These are phyloP conservation scores for Aspergillus baeticus DNA, from an alignment of 495 filamentous ascomycete genomes.

Conservation along the genomic window DNA sequence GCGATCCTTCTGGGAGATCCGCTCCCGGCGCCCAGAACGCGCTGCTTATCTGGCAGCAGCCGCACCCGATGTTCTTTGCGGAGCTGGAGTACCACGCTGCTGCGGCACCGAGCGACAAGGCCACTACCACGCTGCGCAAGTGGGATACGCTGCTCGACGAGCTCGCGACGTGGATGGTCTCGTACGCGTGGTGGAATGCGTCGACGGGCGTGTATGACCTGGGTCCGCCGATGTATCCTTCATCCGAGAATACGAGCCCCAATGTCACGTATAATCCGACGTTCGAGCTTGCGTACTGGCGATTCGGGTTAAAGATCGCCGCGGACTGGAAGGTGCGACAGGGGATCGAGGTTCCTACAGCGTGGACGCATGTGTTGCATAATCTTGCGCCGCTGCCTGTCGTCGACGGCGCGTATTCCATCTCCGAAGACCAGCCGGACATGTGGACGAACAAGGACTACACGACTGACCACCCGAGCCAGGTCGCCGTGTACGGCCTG, in stretches of 20 bases:
- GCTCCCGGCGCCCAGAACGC: conserved; percentile 43
- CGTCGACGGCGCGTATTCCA: conserved; percentile 16
- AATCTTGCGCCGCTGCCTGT: conserved; percentile 19
- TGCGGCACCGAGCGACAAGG: too few relatives aligned
- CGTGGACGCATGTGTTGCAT: conserved; percentile 14
- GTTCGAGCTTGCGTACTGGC: conserved; percentile 21
- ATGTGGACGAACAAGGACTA: conserved; percentile 16
- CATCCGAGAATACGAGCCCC: conserved; percentile 19
- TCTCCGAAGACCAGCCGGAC: conserved; percentile 18
- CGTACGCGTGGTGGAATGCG: conserved; percentile 21
- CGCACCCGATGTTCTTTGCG: conserved; percentile 20
- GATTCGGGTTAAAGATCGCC: conserved; percentile 15
- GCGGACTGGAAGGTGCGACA: conserved; percentile 16
- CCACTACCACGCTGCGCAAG: conserved; percentile 6
- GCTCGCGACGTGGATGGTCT: conserved; percentile 18
- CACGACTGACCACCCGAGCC: conserved; percentile 15
- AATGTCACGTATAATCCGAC: conserved; percentile 18
- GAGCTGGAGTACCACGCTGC: conserved; percentile 14
- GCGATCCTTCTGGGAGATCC: conserved; percentile 51
- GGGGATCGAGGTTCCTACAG: background rate
- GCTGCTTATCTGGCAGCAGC: conserved; percentile 23
- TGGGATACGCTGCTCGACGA: conserved; percentile 15
- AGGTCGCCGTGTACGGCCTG: conserved; percentile 16
- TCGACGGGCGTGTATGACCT: conserved; percentile 19
- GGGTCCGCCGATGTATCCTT: conserved; percentile 20